Evolutionary conservation across 2,329 filamentous ascomycete species (phyloP), one percentile per base, ranked within the genome.

Genomic region (Talaromyces sp.): DNA sequence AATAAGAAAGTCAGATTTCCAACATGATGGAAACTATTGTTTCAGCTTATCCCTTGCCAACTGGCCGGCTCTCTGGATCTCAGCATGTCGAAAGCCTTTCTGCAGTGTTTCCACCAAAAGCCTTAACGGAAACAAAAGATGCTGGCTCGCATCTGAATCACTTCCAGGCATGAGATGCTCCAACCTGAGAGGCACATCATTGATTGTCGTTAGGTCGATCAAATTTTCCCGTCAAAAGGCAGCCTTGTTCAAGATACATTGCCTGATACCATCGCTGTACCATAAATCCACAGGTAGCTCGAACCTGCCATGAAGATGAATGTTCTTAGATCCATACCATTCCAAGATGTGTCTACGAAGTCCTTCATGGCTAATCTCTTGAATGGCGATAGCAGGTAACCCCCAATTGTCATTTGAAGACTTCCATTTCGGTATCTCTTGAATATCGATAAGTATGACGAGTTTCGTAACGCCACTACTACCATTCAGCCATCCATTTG

Each of bases 121-220:
- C n/a, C 13, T 56, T 22, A 62, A 62, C 56, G 60, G 60, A 62
- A 62, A 62, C 22, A 13, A 62, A 41, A 62, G 60, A 54, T n/a
- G 45, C 60, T 43, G 33, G 33, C 22, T 33, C 48, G 2, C 16
- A 62, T 45, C 33, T 19, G 56, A 54, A 35, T 45, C 41, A 13
- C 41, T 47, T 47, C 43, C 19, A 47, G 43, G 3, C 43, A 47
- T 47, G 43, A 22, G 43, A 47, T 47, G 43, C 43, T 47, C 43
- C 43, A 22, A 22, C 19, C 43, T 47, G 43, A 22, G 43, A 22
- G 43, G 43, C 19, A 13, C 43, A 22, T 47, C 43, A 19, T 47
- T 22, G 43, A 22, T 47, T 47, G n/a, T 47, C 19, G 19, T 47
- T 47, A 47, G 9, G 9, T 22, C 3, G n/a, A 47, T 47, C 10